Evolutionary conservation across 352 stramenopile genomes (phyloP).

Genomic region (Plasmopara halstedii): DNA sequence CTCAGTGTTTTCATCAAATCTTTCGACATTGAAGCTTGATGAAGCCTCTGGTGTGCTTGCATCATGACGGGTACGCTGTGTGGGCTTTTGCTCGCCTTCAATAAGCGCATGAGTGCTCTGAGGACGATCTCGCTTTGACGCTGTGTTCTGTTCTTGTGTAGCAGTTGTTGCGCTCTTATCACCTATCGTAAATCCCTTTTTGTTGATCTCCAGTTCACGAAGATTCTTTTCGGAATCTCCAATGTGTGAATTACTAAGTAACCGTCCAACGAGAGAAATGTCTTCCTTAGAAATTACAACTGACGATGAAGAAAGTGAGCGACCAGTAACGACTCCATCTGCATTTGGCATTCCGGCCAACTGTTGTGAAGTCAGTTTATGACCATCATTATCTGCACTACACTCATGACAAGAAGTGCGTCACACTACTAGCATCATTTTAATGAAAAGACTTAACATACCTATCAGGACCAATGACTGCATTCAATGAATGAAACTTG

Average conservation of each 20-base stretch:
- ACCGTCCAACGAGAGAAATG: constrained; percentile 53
- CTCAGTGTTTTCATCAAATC: constrained; percentile 30
- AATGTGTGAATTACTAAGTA: constrained; percentile 76
- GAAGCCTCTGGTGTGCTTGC: constrained; percentile 10
- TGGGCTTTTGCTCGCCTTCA: constrained; percentile 53
- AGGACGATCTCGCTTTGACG: constrained; percentile 60
- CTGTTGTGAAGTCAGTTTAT: constrained; percentile 24
- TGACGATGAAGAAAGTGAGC: constrained; percentile 63
- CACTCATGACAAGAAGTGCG: not conserved
- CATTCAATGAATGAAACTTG: constrained; percentile 75
- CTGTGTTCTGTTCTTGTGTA: constrained; percentile 24
- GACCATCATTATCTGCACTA: constrained; percentile 41
- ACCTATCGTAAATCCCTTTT: constrained; percentile 37
- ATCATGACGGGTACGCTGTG: constrained; percentile 51
- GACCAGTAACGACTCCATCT: constrained; percentile 19
- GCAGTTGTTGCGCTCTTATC: constrained; percentile 5
- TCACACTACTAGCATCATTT: not conserved
- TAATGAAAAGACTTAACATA: constrained; percentile 4
- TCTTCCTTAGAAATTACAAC: constrained; percentile 75
- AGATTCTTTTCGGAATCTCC: constrained; percentile 71
- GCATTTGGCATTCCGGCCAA: constrained; percentile 29
- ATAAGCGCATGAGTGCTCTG: constrained; percentile 55
- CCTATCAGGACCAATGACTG: constrained; percentile 35
- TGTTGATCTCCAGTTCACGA: constrained; percentile 71
- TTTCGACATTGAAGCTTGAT: constrained; percentile 21